These are phyloP conservation scores for Morella rubra DNA, from an alignment of 306 rosid genomes.

Conservation along the genomic window DNA sequence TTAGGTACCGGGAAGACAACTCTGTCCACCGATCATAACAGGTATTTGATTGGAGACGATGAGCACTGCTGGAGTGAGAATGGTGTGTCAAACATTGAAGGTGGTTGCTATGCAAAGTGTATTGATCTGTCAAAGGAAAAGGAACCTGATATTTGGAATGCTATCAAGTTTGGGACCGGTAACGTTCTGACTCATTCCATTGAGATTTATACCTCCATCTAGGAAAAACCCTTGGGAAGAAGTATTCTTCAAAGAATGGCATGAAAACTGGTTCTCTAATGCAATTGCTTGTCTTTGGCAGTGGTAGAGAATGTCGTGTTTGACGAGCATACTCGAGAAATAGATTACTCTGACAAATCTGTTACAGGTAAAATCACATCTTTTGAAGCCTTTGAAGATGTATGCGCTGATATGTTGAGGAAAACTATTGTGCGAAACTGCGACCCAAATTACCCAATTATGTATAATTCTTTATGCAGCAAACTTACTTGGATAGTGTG, in stretches of 20 bases:
- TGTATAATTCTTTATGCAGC: too few relatives aligned
- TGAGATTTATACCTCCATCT: too few relatives aligned
- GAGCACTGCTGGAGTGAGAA: constrained; percentile 84
- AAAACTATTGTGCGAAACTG: too few relatives aligned
- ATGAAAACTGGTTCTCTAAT: not conserved
- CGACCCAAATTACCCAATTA: too few relatives aligned
- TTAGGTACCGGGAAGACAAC: constrained; percentile 90
- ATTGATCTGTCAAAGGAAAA: constrained; percentile 74
- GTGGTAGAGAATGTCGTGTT: constrained; percentile 89
- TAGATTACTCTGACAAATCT: constrained; percentile 77
- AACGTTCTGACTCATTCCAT: not conserved
- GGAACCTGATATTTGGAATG: constrained; percentile 92
- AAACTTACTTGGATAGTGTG: not conserved
- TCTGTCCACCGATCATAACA: constrained; percentile 73
- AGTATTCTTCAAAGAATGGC: not conserved
- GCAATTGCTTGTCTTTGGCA: constrained; percentile 32
- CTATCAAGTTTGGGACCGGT: constrained; percentile 91
- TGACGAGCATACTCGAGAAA: constrained; percentile 76
- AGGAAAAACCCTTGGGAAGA: too few relatives aligned
- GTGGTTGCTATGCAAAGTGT: constrained; percentile 98
- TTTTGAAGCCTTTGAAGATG: too few relatives aligned
- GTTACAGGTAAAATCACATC: constrained; percentile 60
- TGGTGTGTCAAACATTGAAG: constrained; percentile 90
- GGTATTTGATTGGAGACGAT: constrained; percentile 83
- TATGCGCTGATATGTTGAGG: too few relatives aligned